Conservation (phyloP, 78 protist genomes). For the Anaeramoeba ignava region DNA sequence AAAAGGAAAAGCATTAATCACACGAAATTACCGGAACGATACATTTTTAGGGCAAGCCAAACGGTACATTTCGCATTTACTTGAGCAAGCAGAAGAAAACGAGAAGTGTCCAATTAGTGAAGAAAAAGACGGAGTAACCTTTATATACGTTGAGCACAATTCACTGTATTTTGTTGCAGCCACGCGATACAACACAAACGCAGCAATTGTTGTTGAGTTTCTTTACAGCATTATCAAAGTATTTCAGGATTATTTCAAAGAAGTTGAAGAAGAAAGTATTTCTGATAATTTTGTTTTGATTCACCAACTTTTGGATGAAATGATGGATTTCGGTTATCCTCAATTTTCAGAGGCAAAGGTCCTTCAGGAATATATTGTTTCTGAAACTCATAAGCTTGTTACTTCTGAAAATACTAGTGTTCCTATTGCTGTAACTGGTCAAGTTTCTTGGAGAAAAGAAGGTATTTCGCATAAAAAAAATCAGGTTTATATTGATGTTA, state of each 20-base stretch:
- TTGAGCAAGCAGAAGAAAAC: no score
- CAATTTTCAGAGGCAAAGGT: slow-evolving; percentile 72
- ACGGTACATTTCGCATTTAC: no score
- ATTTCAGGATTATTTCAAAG: no score
- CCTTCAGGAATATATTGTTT: slow-evolving; percentile 70
- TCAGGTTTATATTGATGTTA: slow-evolving; percentile 19
- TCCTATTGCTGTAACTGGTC: slow-evolving; percentile 6
- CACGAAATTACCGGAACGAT: slow-evolving; percentile 74
- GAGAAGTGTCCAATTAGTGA: no score
- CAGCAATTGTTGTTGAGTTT: no score
- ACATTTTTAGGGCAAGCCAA: no score
- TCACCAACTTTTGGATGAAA: slow-evolving; percentile 95
- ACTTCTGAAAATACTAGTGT: background rate
- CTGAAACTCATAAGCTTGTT: slow-evolving; percentile 57
- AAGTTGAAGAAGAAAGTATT: slow-evolving; percentile 84
- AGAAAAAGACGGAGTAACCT: slow-evolving; percentile 64
- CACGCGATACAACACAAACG: no score
- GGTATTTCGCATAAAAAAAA: slow-evolving; percentile 7
- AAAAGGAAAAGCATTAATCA: slow-evolving; percentile 64
- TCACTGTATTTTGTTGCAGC: no score
- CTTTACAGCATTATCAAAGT: no score
- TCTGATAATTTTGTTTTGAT: slow-evolving; percentile 94
- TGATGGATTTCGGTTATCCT: slow-evolving; percentile 94
- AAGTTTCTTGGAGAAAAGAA: slow-evolving; percentile 5
- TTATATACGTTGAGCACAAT: slow-evolving; percentile 66